A percentile compares a stretch with the other conserved stretches of the same genome.
phyloP scores from a whole-genome alignment of 306 rosid species.

The Mucuna pruriens region DNA sequence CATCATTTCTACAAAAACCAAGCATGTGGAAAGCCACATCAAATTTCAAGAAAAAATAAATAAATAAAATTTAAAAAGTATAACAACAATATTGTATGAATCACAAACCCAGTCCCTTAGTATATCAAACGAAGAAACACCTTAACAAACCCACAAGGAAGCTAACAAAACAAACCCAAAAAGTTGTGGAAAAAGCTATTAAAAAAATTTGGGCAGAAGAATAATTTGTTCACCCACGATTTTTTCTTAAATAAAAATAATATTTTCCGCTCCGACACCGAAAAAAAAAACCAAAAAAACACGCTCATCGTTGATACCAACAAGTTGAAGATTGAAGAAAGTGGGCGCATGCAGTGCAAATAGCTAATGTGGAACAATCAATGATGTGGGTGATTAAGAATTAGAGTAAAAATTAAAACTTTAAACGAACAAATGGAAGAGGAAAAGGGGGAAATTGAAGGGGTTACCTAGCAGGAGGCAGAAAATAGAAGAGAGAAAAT shows the following conservation, averaged over 20 bases:
- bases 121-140: neutral
- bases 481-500: slow-evolving; percentile 5
- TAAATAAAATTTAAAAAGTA: slow-evolving; percentile 4
- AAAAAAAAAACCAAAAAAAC: slow-evolving; percentile 27
- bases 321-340: slow-evolving; percentile 23
- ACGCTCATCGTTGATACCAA: slow-evolving; percentile 8
- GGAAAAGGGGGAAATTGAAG: neutral
- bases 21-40: slow-evolving; percentile 10
- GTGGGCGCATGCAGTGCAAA: neutral
- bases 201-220: neutral
- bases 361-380: slow-evolving; percentile 7
- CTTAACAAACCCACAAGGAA: neutral
- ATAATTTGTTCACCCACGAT: neutral
- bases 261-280: slow-evolving; percentile 18
- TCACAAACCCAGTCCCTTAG: neutral
- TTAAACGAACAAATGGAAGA: neutral
- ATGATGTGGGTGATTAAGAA: slow-evolving; percentile 40
- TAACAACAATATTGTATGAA: neutral
- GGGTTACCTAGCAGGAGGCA: neutral
- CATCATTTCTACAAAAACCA: neutral
- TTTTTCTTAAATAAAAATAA: neutral
- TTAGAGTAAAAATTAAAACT: slow-evolving; percentile 15
- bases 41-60: neutral
- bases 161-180: neutral
- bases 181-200: neutral